phyloP scores from a whole-genome alignment of 2,329 filamentous ascomycete species.

The Trichoderma aggressivum region DNA sequence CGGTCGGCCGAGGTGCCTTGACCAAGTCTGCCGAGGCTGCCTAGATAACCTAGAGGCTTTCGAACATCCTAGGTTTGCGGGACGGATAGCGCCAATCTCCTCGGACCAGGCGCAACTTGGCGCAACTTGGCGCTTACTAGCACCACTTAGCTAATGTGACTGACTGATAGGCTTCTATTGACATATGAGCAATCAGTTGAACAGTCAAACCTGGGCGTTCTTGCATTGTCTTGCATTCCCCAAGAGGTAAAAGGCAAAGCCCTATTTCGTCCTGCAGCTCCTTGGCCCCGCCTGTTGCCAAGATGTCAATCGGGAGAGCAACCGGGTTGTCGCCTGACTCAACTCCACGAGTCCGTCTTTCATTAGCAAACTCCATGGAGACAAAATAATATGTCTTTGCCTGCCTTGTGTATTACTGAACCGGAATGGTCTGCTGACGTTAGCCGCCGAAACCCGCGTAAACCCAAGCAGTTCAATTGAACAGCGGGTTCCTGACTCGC shows the following conservation, averaged over 20 bases:
- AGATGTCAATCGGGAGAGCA: not conserved
- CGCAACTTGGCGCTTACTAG: not conserved
- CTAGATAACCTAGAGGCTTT: not conserved
- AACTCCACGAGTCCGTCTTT: not conserved
- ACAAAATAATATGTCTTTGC: not conserved
- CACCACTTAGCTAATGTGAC: not conserved
- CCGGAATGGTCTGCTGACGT: not conserved
- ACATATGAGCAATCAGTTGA: not conserved
- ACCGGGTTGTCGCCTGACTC: not conserved
- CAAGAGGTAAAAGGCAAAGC: not conserved
- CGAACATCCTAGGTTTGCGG: not conserved
- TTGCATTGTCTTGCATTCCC: not conserved
- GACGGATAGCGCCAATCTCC: not conserved
- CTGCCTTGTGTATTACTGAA: not conserved
- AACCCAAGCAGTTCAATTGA: not conserved
- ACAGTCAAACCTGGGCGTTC: not conserved
- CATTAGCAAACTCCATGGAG: not conserved
- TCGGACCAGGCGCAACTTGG: not conserved
- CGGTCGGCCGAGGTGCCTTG: not conserved
- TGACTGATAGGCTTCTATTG: not conserved
- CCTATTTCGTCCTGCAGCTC: not conserved
- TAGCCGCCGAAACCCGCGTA: not conserved
- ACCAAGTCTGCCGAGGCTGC: not conserved
- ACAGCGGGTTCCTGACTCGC: not conserved
- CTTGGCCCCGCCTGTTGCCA: not conserved